Evolutionary conservation across 805 yeast species (phyloP), one percentile per base, ranked within the genome.

Genomic region (Candida sphagnicola): DNA sequence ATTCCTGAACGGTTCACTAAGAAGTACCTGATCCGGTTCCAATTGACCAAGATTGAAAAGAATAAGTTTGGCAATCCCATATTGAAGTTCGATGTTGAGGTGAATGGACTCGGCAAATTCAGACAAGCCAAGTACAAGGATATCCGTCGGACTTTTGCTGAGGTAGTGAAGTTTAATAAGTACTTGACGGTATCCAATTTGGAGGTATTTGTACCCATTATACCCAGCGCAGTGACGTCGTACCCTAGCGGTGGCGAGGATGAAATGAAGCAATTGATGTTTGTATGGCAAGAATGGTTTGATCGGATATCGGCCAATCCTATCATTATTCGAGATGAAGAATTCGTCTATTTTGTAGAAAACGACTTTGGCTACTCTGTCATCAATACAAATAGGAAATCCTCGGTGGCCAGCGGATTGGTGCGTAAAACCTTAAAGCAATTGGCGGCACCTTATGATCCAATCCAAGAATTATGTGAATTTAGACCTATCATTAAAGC

Each of bases 401-500:
- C 75, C 2, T 72, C 77, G 2, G 74, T 77, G 35, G 95, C 96
- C 1, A 80, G 95, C 12, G 99, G 98, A 0, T 59, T 93, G 18
- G 80, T 82, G 45, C 77, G 99, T 37, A 86, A 85, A 59, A 89
- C 98, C 2, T 72, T 93, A 53, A 93, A 93, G 59, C 99, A 93
- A 57, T 73, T 90, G 32, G 82, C 85, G 30, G 86, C 95, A 2
- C 99, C 99, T 1, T 87, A 82, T 51, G 99, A 91, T 61, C 91
- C 87, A 29, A 82, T 80, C 34, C 72, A 75, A 18, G 93, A 83
- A 44, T 71, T 93, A 44, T 89, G 93, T 0, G 84, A 78, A 36
- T 88, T 90, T 58, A 69, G 99, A 45, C 99, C 99, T 1, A 55
- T 83, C 57, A 82, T 90, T 28, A 93, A 93, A 61, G 72, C 82